Conservation (phyloP, 2,329 filamentous ascomycete species). For the Myriosclerotinia scirpicola region DNA sequence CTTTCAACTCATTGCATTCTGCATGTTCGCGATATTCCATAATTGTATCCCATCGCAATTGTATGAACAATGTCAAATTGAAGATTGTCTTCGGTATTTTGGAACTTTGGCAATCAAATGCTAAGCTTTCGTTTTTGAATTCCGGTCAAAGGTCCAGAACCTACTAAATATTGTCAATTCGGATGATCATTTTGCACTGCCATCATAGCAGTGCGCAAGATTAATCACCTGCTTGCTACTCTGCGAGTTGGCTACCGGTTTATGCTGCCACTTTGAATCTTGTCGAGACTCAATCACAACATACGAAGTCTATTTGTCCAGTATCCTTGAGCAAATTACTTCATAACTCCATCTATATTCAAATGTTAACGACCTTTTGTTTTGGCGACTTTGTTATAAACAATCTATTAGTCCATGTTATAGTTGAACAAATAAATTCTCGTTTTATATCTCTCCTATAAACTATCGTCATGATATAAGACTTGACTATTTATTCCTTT, state of each 20-base stretch:
- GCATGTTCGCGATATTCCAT: not conserved
- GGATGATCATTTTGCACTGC: no score
- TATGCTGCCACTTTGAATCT: not conserved
- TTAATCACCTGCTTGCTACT: not conserved
- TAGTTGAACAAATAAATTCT: no score
- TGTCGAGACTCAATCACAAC: not conserved
- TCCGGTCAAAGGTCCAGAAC: not conserved
- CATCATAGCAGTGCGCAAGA: not conserved
- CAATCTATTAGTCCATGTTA: no score
- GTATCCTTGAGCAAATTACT: no score
- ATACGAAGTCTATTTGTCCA: no score
- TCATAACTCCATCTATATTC: no score
- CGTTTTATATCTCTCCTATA: no score
- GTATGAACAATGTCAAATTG: not conserved
- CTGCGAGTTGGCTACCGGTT: not conserved
- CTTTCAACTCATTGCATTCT: not conserved
- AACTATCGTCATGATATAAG: no score
- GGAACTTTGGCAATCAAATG: not conserved
- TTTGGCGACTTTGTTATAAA: no score
- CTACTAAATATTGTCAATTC: not conserved
- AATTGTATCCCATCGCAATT: not conserved
- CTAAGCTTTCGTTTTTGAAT: not conserved
- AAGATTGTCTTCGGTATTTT: not conserved
- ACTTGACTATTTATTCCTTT: no score
- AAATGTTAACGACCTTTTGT: no score